Percentiles rank a stretch among this genome's conserved stretches.
These are phyloP conservation scores for Panaeolus papilionaceus DNA, from an alignment of 768 basidiomycete species.

Conservation along the genomic window DNA sequence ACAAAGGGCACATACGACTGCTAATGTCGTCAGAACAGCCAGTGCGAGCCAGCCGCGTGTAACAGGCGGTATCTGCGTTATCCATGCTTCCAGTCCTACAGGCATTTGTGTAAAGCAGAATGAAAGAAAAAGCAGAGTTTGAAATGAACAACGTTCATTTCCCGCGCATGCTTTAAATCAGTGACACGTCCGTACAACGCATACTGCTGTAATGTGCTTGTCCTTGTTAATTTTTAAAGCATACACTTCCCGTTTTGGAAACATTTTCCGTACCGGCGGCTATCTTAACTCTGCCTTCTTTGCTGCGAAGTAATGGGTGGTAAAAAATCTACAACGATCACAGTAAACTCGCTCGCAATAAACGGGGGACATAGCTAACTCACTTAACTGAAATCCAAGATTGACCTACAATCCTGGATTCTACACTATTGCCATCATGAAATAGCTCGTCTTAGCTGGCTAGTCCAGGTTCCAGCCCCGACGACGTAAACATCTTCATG, in stretches of 20 bases:
- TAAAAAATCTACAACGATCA: background rate
- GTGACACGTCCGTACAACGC: slow-evolving; percentile 10
- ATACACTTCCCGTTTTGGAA: background rate
- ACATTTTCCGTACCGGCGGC: slow-evolving; percentile 2
- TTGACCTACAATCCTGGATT: background rate
- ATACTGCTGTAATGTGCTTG: slow-evolving; percentile 9
- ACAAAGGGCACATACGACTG: slow-evolving; percentile 69
- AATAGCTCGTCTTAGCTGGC: background rate
- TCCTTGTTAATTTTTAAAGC: background rate
- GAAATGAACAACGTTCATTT: slow-evolving; percentile 5
- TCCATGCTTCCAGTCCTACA: slow-evolving; percentile 89
- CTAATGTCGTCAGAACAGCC: slow-evolving; percentile 80
- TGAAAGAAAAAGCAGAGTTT: slow-evolving; percentile 13
- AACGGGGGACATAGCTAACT: background rate
- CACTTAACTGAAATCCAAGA: slow-evolving; percentile 11
- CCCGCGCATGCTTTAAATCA: slow-evolving; percentile 8
- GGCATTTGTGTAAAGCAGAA: slow-evolving; percentile 54
- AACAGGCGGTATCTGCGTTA: slow-evolving; percentile 89
- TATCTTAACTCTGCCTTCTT: background rate
- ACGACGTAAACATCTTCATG: background rate
- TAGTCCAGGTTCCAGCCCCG: background rate
- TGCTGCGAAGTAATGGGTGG: background rate
- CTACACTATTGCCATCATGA: background rate
- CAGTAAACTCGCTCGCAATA: background rate
- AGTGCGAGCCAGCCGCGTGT: slow-evolving; percentile 87